Conservation (phyloP, 2,329 filamentous ascomycete genomes). For the Sarocladiaceae sp. region DNA sequence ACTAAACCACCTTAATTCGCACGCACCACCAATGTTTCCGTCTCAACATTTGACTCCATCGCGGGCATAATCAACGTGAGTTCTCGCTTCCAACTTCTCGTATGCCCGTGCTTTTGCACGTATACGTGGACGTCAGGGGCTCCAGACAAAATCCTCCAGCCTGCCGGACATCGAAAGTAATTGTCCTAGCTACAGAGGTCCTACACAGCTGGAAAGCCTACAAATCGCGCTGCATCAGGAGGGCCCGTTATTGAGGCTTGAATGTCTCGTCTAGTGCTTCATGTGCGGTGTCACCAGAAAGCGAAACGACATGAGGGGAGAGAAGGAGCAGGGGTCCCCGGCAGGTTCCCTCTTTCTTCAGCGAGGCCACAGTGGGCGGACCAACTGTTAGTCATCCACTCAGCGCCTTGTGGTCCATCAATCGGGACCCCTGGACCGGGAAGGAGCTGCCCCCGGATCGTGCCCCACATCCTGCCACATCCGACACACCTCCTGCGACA, state of each 20-base stretch:
- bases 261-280: conserved; percentile 7
- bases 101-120: too few relatives aligned
- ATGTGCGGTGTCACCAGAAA: conserved; percentile 6
- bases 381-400: not conserved
- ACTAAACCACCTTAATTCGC: too few relatives aligned
- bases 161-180: too few relatives aligned
- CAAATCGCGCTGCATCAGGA: not conserved
- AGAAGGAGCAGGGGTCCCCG: conserved; percentile 1
- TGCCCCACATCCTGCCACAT: conserved; percentile 5
- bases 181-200: too few relatives aligned
- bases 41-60: too few relatives aligned
- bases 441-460: not conserved
- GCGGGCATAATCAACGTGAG: too few relatives aligned
- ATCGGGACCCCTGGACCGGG: not conserved
- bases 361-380: not conserved
- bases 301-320: conserved; percentile 1
- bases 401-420: not conserved
- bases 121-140: too few relatives aligned
- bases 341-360: not conserved
- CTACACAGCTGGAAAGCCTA: too few relatives aligned
- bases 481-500: conserved; percentile 6
- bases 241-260: not conserved
- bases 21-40: too few relatives aligned
- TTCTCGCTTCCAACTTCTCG: too few relatives aligned
- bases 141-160: too few relatives aligned